Conservation (phyloP, 148 eudicot genomes). For the Heliamphora exappendiculata region DNA sequence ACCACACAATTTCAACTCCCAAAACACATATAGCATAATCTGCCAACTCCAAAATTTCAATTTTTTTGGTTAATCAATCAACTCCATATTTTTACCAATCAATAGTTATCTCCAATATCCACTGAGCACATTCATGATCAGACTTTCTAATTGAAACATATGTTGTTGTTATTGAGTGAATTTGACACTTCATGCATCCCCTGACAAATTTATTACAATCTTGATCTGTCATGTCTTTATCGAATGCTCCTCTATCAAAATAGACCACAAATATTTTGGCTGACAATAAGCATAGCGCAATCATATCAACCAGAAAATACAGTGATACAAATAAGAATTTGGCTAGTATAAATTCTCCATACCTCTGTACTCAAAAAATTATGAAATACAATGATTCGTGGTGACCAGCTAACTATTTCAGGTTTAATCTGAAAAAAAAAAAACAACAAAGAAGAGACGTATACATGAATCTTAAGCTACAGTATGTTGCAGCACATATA, state of each 20-base stretch:
- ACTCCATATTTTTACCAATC: background rate
- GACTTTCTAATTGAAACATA: background rate
- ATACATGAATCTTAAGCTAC: background rate
- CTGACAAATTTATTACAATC: no score
- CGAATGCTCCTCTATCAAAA: no score
- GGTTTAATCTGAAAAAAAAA: constrained; percentile 63
- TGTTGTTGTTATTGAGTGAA: no score
- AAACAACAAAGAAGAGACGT: background rate
- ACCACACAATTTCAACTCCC: background rate
- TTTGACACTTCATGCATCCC: no score
- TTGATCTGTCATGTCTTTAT: no score
- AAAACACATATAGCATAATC: background rate
- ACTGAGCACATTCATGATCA: background rate
- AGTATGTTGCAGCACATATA: background rate
- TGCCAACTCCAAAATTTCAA: background rate
- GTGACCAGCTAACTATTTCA: constrained; percentile 80
- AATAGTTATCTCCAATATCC: background rate
- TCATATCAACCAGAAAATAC: background rate
- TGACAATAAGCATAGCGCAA: background rate
- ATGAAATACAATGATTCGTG: constrained; percentile 68
- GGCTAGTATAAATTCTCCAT: background rate
- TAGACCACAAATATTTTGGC: no score
- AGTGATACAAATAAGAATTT: background rate
- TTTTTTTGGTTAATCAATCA: background rate
- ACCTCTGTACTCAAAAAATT: constrained; percentile 82